Base-by-base conservation (phyloP, 768 basidiomycete genomes). In the Lactarius hengduanensis region DNA sequence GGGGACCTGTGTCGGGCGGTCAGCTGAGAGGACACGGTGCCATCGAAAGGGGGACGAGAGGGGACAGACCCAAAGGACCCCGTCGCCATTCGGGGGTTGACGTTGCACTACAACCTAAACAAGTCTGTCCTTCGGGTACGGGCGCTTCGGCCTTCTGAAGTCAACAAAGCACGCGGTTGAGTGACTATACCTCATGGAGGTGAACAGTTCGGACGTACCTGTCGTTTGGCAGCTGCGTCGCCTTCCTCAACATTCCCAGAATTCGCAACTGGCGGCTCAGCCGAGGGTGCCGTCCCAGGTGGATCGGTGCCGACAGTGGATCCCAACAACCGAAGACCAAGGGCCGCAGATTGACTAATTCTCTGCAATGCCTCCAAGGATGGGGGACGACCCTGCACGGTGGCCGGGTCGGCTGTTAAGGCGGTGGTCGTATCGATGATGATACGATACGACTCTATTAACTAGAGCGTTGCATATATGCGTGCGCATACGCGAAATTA, bases 81-180 rank as follows among this genome's bases (percentile, higher is more conserved):
- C 92, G 80, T 62, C 91, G 81, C 91, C 92, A 94, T 79, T 94
- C 91, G 7, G 91, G 91, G 69, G 91, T 94, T 63, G 90, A 88
- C 18, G 92, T 94, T 68, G 91, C 91, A 71, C 79, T 83, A 77
- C 91, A 94, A 38, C 91, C 92, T 38, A 91, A 80, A 77, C 91
- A 94, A 30, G 83, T 89, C 74, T 92, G 91, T 18, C 84, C 84
- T 63, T 89, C 88, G 67, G 79, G 78, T 64, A 76, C 77, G 62
- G 78, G 78, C 59, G 78, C 80, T 15, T 84, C 84, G 28, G 73
- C 70, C 67, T 73, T 79, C 77, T 77, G 73, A 41, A 43, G 40
- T 13, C 64, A 53, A 32, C 56, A 47, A 26, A 57, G 36, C 57
- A 59, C 22, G 34, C 41, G 26, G 26, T 43, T 61, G 40, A 71